Evolutionary conservation across 176 grass and related monocot species (phyloP).

Genomic region (Bolboschoenus planiculmis): DNA sequence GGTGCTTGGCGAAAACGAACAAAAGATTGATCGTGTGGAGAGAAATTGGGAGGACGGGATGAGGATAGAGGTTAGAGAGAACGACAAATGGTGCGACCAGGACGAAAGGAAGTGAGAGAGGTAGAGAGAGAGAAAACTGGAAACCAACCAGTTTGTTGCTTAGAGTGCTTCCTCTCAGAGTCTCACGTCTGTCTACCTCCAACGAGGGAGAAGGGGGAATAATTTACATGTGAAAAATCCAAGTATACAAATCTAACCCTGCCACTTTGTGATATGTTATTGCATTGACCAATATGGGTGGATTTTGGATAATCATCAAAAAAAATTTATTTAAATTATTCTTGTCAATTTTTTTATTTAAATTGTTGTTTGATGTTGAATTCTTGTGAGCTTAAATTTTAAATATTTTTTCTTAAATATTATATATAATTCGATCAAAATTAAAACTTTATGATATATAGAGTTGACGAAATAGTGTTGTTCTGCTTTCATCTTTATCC

Average conservation of each 20-base stretch:
- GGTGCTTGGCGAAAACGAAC: background rate
- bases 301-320: too few species aligned
- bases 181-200: constrained; percentile 4
- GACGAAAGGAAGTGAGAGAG: background rate
- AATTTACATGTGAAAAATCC: background rate
- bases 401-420: background rate
- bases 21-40: constrained; percentile 37
- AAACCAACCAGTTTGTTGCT: background rate
- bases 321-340: too few species aligned
- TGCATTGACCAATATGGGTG: background rate
- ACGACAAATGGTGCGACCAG: background rate
- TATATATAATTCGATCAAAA: background rate
- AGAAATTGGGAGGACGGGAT: constrained; percentile 29
- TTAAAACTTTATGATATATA: background rate
- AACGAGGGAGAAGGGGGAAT: background rate
- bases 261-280: background rate
- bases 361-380: too few species aligned
- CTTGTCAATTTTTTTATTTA: too few species aligned
- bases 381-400: background rate
- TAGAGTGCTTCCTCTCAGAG: constrained; percentile 20
- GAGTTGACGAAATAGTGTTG: background rate
- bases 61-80: constrained; percentile 21
- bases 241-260: background rate
- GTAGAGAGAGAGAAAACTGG: background rate
- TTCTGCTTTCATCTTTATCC: background rate